A percentile compares a stretch with the other conserved stretches of the same genome.
Conservation (phyloP, 2,329 filamentous ascomycete genomes). For the Penicillium sp. region DNA sequence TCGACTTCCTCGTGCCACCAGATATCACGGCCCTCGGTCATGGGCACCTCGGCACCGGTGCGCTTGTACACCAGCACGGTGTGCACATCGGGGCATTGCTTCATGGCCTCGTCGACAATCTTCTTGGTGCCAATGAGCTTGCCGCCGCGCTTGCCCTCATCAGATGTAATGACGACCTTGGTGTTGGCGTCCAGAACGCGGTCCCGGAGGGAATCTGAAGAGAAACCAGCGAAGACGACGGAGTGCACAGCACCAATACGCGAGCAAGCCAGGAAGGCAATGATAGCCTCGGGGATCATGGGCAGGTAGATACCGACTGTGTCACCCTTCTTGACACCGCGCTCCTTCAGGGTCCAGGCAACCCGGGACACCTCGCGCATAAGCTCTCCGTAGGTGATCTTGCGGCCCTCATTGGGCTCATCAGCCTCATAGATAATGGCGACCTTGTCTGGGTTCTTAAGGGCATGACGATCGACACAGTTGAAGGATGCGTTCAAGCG, state of each 20-base stretch:
- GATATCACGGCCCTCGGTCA: conserved; percentile 80
- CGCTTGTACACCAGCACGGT: conserved; percentile 91
- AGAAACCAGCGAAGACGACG: conserved; percentile 96
- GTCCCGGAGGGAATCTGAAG: conserved; percentile 89
- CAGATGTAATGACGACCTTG: conserved; percentile 92
- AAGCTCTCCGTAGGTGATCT: conserved; percentile 88
- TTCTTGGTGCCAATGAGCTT: conserved; percentile 98
- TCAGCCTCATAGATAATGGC: conserved; percentile 99
- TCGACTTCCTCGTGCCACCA: conserved; percentile 99
- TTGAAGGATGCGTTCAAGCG: conserved; percentile 95
- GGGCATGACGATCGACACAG: conserved; percentile 93
- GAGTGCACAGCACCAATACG: conserved; percentile 96
- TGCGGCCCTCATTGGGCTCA: conserved; percentile 80
- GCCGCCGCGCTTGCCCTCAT: conserved; percentile 96
- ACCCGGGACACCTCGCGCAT: conserved; percentile 85
- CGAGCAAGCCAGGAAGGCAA: conserved; percentile 84
- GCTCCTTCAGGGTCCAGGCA: conserved; percentile 84
- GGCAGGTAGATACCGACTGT: conserved; percentile 95
- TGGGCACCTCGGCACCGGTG: conserved; percentile 87
- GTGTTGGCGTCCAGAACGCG: conserved; percentile 86
- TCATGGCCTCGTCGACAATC: conserved; percentile 95
- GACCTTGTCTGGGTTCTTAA: conserved; percentile 85
- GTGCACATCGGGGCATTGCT: conserved; percentile 85
- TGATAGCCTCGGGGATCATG: conserved; percentile 95
- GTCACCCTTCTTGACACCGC: conserved; percentile 95